phyloP scores from a whole-genome alignment of 140 eudicot genomes.

The Oenanthe javanica region DNA sequence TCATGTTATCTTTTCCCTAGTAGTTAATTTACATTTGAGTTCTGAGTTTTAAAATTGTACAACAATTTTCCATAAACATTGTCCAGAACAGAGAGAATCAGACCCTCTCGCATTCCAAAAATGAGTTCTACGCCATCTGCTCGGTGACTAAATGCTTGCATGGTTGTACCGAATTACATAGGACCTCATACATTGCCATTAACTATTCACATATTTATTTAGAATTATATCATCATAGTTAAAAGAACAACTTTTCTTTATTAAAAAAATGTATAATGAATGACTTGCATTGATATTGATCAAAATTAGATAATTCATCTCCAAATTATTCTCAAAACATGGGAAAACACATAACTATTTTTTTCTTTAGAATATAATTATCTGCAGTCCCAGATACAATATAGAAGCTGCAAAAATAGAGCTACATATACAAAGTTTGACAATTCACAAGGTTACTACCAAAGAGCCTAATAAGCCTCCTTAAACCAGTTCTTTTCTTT shows the following conservation, averaged over 20 bases:
- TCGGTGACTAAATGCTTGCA: too few relatives aligned
- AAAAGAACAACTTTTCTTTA: neutral
- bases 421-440: slow-evolving; percentile 9
- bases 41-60: too few relatives aligned
- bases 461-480: slow-evolving; percentile 20
- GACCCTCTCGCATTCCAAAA: too few relatives aligned
- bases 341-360: neutral
- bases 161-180: too few relatives aligned
- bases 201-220: neutral
- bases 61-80: too few relatives aligned
- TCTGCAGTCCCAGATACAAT: slow-evolving; percentile 6
- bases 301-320: neutral
- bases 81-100: too few relatives aligned
- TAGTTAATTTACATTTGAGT: too few relatives aligned
- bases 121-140: too few relatives aligned
- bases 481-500: slow-evolving; percentile 14
- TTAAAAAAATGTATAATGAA: neutral
- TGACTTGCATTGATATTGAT: neutral
- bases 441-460: slow-evolving; percentile 11
- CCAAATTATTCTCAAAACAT: neutral
- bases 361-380: neutral
- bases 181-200: neutral
- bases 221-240: too few relatives aligned
- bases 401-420: slow-evolving; percentile 1
- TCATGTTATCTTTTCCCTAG: too few relatives aligned